phyloP scores from a whole-genome alignment of 495 filamentous ascomycete genomes.

The Extremus antarcticus region DNA sequence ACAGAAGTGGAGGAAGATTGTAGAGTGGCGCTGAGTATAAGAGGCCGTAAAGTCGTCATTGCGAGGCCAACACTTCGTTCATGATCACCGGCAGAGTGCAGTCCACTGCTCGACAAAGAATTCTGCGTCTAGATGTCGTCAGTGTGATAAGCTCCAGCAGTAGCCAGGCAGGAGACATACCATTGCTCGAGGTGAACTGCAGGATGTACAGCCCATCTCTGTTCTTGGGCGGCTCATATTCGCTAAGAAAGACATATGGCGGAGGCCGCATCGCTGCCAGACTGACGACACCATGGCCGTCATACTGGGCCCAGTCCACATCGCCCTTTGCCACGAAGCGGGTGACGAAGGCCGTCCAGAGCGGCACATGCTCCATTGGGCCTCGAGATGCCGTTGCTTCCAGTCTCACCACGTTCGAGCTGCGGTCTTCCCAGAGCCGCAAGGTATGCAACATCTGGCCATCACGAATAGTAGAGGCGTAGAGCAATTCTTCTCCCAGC shows the following conservation, averaged over 20 bases:
- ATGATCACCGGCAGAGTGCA: background rate
- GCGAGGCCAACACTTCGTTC: too few species aligned
- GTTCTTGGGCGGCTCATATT: constrained; percentile 7
- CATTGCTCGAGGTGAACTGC: constrained; percentile 4
- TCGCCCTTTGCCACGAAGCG: constrained; percentile 14
- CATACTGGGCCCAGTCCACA: constrained; percentile 6
- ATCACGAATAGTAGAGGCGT: constrained; percentile 58
- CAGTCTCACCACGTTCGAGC: constrained; percentile 49
- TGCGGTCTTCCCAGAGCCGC: constrained; percentile 56
- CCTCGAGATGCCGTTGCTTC: constrained; percentile 35
- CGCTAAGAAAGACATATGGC: constrained; percentile 13
- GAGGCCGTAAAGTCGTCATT: too few species aligned
- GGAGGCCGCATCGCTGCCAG: constrained; percentile 12
- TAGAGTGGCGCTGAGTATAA: too few species aligned
- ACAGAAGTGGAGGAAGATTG: too few species aligned
- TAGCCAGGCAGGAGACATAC: background rate
- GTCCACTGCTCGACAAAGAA: background rate
- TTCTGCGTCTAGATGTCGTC: background rate
- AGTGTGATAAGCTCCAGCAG: background rate
- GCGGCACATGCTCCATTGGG: constrained; percentile 24
- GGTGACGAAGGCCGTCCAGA: constrained; percentile 35
- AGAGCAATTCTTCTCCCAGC: constrained; percentile 52
- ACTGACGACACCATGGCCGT: constrained; percentile 9
- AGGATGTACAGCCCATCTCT: constrained; percentile 8
- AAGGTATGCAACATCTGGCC: constrained; percentile 59